Base-by-base conservation (phyloP, 1,284 basidiomycete genomes). In the Pyrrhoderma lamaoense region DNA sequence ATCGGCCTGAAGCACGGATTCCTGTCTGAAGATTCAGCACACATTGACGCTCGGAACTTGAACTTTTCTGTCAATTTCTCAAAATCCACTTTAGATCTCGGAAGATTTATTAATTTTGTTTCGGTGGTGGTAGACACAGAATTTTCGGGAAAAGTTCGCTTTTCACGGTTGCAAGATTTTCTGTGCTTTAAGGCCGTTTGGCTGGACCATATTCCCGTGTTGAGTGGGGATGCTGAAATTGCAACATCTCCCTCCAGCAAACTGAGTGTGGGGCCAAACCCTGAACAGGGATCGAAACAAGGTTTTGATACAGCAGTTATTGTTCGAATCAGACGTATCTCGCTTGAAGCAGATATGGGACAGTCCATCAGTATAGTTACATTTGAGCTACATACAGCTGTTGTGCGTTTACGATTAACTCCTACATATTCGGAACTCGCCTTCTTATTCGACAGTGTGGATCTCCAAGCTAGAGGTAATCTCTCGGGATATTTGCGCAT, bases 121-220 rank as follows among this genome's bases (percentile, higher is more conserved):
- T 87, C 86, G 0, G 66, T 87, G 18, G 74, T 84, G 3, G 62
- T 89, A 5, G 87, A 88, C 61, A 90, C 87, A 0, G 84, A 89
- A 61, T 78, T 92, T 56, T 71, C 80, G 5, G 87, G 86, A 0
- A 77, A 71, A 3, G 72, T 89, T 31, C 79, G 82, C 16, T 87
- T 93, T 62, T 87, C 87, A 8, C 79, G 90, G 13, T 64, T 93
- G 14, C 89, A 92, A 63, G 90, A 93, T 61, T 79, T 91, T 43
- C 71, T 93, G 23, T 90, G 88, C 64, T 89, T 93, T 74, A 91
- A 92, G 64, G 89, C 89, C 1, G 88, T 93, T 16, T 93, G 89
- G 89, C 64, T 93, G 42, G 90, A 93, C 61, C 80, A 82, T 38
- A 89, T 93, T 36, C 87, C 89, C 0, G 66, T 88, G 2, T 76